Evolutionary conservation across 345 rosid genomes (phyloP).

Genomic region (Dipteronia dyeriana): DNA sequence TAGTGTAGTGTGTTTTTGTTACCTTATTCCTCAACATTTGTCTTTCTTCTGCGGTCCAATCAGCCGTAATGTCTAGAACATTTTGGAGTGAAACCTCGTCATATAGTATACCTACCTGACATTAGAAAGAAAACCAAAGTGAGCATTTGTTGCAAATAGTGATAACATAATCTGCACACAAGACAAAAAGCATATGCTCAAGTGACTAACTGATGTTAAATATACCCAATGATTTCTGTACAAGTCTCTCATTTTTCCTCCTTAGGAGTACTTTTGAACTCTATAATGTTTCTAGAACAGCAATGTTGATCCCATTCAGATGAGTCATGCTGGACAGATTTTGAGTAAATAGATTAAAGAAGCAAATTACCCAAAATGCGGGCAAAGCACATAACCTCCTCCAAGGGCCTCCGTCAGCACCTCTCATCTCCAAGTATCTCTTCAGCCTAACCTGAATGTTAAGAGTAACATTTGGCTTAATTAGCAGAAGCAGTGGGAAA

Average conservation of each 20-base stretch:
- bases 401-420: conserved; percentile 99
- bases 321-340: conserved; percentile 9
- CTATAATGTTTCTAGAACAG: neutral
- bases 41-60: conserved; percentile 94
- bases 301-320: conserved; percentile 15
- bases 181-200: neutral
- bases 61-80: conserved; percentile 77
- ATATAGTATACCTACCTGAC: conserved; percentile 87
- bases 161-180: conserved; percentile 1
- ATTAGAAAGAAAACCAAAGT: conserved; percentile 24
- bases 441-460: conserved; percentile 78
- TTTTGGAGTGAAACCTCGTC: conserved; percentile 83
- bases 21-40: conserved; percentile 89
- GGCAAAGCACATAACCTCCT: conserved; percentile 95
- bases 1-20: conserved; percentile 11
- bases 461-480: conserved; percentile 17
- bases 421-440: conserved; percentile 99
- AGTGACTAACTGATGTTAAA: neutral
- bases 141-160: conserved; percentile 11
- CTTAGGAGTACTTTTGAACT: neutral
- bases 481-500: conserved; percentile 14
- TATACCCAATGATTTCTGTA: neutral
- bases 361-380: conserved; percentile 85
- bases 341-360: conserved; percentile 15
- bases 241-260: neutral